Evolutionary conservation across 306 rosid species (phyloP), one percentile per base, ranked within the genome.

Genomic region (Elaeagnus macrophylla): DNA sequence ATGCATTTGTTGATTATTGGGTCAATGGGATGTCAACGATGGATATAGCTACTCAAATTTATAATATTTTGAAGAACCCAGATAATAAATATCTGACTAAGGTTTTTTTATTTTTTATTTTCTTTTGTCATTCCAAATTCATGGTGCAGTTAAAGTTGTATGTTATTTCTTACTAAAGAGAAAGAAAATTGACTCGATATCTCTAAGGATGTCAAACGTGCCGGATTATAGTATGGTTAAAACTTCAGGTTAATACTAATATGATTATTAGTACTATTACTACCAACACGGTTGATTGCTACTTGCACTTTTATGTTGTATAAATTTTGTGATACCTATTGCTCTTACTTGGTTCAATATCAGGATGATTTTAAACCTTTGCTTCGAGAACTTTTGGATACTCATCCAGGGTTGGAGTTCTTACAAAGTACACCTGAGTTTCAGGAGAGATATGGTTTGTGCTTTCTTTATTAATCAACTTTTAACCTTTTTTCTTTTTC

Each of bases 401-500:
- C 94, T 59, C 99, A 93, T 74, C 94, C 99, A 20, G 99, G 99
- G 72, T 68, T 93, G 69, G 99, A 93, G 75, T 93, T 93, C 79
- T 77, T 93, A 70, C 99, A 88, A 78, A 79, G 94, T 66, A 93
- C 99, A 39, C 99, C 95, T 40, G 99, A 93, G 76, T 93, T 93
- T 83, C 99, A 93, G 77, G 99, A 93, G 72, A 84, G 99, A 93
- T 93, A 88, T 53, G 99, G 99, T 93, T 75, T 49, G 99, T 80
- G 62, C 67, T 72, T 54, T 57, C 45, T 69, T 77, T 71, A 10
- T 39, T 59, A 10, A 12, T 7, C 9, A 13, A 43, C 19, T 19
- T 43, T 44, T n/a, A 16, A 15, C 39, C n/a, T 37, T 38, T 57
- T 55, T 40, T 44, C 51, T 47, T 40, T 44, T 16, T 44, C n/a